Percentiles rank a stretch among this genome's conserved stretches.
Conservation (phyloP, 148 eudicot genomes). For the Rhododendron ferrugineum region DNA sequence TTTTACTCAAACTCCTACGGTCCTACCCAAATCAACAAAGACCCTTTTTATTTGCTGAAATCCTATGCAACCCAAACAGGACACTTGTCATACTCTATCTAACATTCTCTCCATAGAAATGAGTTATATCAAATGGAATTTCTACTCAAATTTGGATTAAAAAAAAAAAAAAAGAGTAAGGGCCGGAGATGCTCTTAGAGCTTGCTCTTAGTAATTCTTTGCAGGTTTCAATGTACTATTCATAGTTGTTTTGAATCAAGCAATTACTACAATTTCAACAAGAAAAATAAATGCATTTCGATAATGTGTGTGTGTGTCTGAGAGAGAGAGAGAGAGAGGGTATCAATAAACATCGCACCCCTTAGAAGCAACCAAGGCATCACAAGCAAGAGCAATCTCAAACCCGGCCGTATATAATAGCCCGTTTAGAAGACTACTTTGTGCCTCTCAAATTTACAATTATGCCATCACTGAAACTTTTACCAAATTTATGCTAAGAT, state of each 20-base stretch:
- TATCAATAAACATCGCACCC: conserved; percentile 70
- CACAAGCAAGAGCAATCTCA: conserved; percentile 87
- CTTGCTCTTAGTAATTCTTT: not conserved
- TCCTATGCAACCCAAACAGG: too few species aligned
- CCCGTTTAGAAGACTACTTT: conserved; percentile 28
- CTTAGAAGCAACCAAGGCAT: conserved; percentile 61
- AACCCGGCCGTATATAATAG: conserved; percentile 87
- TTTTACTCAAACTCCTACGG: not conserved
- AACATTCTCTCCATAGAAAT: not conserved
- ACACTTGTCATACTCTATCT: not conserved
- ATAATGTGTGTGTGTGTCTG: not conserved
- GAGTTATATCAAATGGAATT: too few species aligned
- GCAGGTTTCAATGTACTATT: not conserved
- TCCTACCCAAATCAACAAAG: not conserved
- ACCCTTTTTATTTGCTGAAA: not conserved
- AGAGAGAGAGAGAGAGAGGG: conserved; percentile 20
- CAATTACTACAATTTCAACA: not conserved
- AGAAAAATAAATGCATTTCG: too few species aligned
- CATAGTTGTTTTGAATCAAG: not conserved
- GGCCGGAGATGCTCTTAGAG: too few species aligned
- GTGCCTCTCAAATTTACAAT: not conserved
- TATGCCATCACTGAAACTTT: not conserved
- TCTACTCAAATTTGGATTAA: too few species aligned
- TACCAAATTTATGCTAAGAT: not conserved
- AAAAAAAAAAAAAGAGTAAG: too few species aligned